Base-by-base conservation (phyloP, 164 flowering plant species). In the Liriodendron chinense region DNA sequence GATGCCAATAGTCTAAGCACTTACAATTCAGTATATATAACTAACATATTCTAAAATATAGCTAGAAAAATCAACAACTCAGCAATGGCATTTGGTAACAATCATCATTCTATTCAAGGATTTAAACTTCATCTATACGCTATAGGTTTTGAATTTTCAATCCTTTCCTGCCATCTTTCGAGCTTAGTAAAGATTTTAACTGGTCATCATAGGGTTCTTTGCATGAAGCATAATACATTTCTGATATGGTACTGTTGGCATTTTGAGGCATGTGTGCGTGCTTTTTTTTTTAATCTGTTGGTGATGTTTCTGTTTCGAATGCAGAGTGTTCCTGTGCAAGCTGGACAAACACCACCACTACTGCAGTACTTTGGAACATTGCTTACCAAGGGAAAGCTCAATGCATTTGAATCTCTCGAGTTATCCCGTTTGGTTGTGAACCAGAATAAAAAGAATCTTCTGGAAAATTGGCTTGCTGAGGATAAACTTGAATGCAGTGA, bases 271-370 rank as follows among this genome's bases (percentile, higher is more conserved):
- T n/a, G 56, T 1, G 1, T 6, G n/a, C 47, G 9, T 69, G 47
- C 7, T 68, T 68, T 68, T 47, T 21, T 47, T 8, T n/a, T 1
- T 22, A 12, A 53, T 53, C 20, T 53, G 18, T 16, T 53, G 18
- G 18, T 53, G 43, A 53, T 70, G 47, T 24, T 70, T 22, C 72
- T 70, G 18, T 23, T 50, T 22, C 43, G 50, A 7, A 47, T 87
- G 83, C 86, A 95, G 99, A 95, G 98, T 88, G 99, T 95, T 75
- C 99, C 98, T 74, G 98, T 93, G 70, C 98, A 93, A 89, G 72
- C 96, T 78, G 99, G 99, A 71, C 98, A 95, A 80, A 93, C 98
- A 34, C 99, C 99, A 25, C 99, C 99, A 3, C 75, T 95, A 79
- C 80, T 95, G 84, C 99, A 95, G 82, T 95, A 95, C 79, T 95